Percentiles rank a stretch among this genome's conserved stretches.
Conservation (phyloP, 176 grass and related monocot genomes). For the Canna indica region DNA sequence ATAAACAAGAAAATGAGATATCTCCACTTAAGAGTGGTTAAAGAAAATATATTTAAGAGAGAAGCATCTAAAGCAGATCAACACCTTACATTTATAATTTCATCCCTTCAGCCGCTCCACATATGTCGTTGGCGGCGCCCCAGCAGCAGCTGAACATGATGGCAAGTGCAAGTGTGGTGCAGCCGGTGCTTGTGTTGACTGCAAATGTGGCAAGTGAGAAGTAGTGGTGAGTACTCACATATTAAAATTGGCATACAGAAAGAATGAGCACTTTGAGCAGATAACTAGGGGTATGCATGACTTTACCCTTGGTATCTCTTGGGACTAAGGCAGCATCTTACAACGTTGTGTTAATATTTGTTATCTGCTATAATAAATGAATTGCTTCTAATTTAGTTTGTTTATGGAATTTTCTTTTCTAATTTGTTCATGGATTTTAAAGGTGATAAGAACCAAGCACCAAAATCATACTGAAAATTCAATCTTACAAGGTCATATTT, state of each 20-base stretch:
- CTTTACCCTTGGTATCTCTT: too few species aligned
- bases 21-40: background rate
- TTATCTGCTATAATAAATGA: background rate
- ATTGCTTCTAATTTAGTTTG: too few species aligned
- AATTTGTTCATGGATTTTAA: background rate
- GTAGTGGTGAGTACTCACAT: background rate
- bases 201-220: slow-evolving; percentile 2
- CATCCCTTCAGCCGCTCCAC: background rate
- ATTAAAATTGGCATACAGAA: background rate
- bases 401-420: too few species aligned
- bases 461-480: background rate
- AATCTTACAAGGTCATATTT: background rate
- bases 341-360: background rate
- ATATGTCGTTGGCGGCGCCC: background rate
- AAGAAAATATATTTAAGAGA: background rate
- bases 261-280: background rate
- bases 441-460: background rate
- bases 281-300: background rate
- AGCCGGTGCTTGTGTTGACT: slow-evolving; percentile 4
- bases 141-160: background rate
- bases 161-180: slow-evolving; percentile 5
- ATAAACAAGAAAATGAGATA: background rate
- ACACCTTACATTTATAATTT: background rate
- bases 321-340: background rate
- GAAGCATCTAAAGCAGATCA: background rate